These are phyloP conservation scores for Taxillus chinensis DNA, from an alignment of 164 flowering plant species.

Conservation along the genomic window DNA sequence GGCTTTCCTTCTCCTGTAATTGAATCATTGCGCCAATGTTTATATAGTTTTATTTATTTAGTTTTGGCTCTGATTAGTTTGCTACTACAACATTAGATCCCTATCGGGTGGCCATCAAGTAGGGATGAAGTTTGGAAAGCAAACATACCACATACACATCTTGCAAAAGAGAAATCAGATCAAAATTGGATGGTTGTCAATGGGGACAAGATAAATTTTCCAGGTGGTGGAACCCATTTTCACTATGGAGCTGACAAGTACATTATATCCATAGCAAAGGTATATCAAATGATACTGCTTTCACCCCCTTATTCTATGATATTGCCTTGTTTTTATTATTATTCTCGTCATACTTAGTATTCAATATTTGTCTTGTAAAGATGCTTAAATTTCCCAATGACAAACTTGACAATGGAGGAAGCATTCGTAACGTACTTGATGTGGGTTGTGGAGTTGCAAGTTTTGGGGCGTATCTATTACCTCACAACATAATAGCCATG, in stretches of 20 bases:
- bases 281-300: slow-evolving; percentile 5
- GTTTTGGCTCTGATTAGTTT: slow-evolving; percentile 17
- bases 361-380: slow-evolving; percentile 18
- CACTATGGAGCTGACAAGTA: slow-evolving; percentile 82
- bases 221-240: slow-evolving; percentile 89
- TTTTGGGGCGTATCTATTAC: slow-evolving; percentile 76
- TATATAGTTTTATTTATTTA: background rate
- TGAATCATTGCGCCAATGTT: background rate
- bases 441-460: slow-evolving; percentile 88
- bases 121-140: slow-evolving; percentile 89
- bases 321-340: background rate
- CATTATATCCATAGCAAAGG: slow-evolving; percentile 54
- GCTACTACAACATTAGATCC: slow-evolving; percentile 52
- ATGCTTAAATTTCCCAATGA: slow-evolving; percentile 74
- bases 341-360: background rate
- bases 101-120: slow-evolving; percentile 72
- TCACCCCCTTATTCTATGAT: background rate
- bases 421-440: slow-evolving; percentile 60
- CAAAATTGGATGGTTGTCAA: slow-evolving; percentile 88
- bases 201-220: slow-evolving; percentile 76
- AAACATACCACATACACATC: slow-evolving; percentile 78
- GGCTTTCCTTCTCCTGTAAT: too few species aligned
- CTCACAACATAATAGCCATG: slow-evolving; percentile 53
- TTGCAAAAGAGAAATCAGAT: slow-evolving; percentile 77
- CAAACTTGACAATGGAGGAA: slow-evolving; percentile 62